phyloP scores from a whole-genome alignment of 495 filamentous ascomycete species.

The Aspergillus olivimuriae region DNA sequence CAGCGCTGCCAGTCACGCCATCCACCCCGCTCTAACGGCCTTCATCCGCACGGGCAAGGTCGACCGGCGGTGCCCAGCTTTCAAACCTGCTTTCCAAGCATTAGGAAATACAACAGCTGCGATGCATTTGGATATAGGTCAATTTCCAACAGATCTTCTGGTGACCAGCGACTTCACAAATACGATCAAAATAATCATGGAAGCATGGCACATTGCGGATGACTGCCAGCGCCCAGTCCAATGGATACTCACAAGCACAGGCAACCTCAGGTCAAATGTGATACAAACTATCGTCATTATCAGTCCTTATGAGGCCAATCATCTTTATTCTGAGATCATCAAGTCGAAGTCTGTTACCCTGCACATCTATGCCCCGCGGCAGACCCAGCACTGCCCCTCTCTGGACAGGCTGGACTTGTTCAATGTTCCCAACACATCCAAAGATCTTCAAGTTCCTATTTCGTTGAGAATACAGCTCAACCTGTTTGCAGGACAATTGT shows the following conservation, averaged over 20 bases:
- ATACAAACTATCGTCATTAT: constrained; percentile 44
- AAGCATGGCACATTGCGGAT: constrained; percentile 31
- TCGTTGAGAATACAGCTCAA: constrained; percentile 43
- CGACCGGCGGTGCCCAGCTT: constrained; percentile 18
- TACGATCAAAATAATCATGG: constrained; percentile 30
- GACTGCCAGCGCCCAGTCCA: constrained; percentile 50
- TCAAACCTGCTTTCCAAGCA: constrained; percentile 41
- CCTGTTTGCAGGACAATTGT: constrained; percentile 64
- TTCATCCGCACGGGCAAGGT: constrained; percentile 32
- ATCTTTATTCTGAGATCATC: constrained; percentile 36
- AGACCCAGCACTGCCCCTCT: constrained; percentile 32
- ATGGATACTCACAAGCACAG: constrained; percentile 47
- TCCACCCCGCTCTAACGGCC: constrained; percentile 37
- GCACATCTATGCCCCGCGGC: constrained; percentile 53
- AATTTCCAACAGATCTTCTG: constrained; percentile 39
- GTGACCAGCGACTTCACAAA: constrained; percentile 51
- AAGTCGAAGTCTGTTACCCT: constrained; percentile 31
- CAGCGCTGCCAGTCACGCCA: constrained; percentile 28
- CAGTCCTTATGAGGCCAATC: constrained; percentile 57
- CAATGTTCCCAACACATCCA: constrained; percentile 7
- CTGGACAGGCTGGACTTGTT: constrained; percentile 46
- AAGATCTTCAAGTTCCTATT: constrained; percentile 4
- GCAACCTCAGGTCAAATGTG: constrained; percentile 1
- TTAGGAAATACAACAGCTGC: constrained; percentile 36
- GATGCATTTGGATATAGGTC: constrained; percentile 15